phyloP scores from a whole-genome alignment of 2,329 filamentous ascomycete species.

The Fusarium albosuccineum region DNA sequence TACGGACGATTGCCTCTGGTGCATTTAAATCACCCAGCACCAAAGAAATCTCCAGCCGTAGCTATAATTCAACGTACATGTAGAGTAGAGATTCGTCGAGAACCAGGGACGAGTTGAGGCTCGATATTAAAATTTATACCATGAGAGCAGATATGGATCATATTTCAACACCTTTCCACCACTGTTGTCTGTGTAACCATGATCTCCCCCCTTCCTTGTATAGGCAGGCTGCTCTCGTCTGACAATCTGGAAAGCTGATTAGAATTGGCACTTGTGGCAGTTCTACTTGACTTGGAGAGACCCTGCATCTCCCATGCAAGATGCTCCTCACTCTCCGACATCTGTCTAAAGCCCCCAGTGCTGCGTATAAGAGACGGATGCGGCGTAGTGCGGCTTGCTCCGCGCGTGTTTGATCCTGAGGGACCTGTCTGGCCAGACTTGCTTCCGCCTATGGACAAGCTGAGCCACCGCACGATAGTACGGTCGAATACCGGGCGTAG shows the following conservation, averaged over 20 bases:
- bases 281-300: background rate
- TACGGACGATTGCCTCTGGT: too few species aligned
- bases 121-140: too few species aligned
- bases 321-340: slow-evolving; percentile 26
- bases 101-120: too few species aligned
- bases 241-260: background rate
- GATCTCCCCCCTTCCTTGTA: too few species aligned
- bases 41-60: too few species aligned
- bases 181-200: too few species aligned
- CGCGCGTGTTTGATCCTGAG: background rate
- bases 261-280: background rate
- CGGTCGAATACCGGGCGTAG: slow-evolving; percentile 23
- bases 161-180: too few species aligned
- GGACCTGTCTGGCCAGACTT: background rate
- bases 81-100: too few species aligned
- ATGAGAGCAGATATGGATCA: too few species aligned
- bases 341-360: background rate
- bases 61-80: too few species aligned
- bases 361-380: background rate
- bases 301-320: slow-evolving; percentile 19
- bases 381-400: background rate
- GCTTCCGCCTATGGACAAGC: background rate
- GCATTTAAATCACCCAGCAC: too few species aligned
- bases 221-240: background rate
- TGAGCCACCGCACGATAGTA: slow-evolving; percentile 7